Conservation (phyloP, 1,284 basidiomycete species). For the Fomitopsis schrenkii region DNA sequence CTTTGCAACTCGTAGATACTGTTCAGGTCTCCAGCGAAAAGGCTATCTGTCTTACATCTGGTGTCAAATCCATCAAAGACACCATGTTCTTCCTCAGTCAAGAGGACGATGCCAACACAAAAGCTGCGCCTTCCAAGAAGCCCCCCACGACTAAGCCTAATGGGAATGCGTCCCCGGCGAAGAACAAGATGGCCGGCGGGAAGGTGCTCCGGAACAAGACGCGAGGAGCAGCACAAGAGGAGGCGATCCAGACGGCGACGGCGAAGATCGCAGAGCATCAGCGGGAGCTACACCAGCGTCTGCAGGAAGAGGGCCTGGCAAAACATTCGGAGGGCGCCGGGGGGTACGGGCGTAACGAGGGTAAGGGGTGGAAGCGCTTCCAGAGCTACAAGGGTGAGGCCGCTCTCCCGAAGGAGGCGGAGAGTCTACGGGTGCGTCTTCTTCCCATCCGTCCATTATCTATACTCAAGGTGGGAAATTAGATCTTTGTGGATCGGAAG, state of each 20-base stretch:
- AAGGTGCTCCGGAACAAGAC: slow-evolving; percentile 85
- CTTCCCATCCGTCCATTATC: not conserved
- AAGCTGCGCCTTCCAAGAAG: slow-evolving; percentile 54
- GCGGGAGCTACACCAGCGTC: slow-evolving; percentile 72
- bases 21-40: slow-evolving; percentile 74
- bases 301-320: slow-evolving; percentile 82
- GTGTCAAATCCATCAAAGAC: slow-evolving; percentile 79
- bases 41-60: slow-evolving; percentile 77
- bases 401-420: slow-evolving; percentile 78
- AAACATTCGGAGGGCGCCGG: slow-evolving; percentile 79
- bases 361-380: slow-evolving; percentile 93
- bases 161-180: slow-evolving; percentile 53
- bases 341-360: slow-evolving; percentile 72
- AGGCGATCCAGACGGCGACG: slow-evolving; percentile 65
- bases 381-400: slow-evolving; percentile 96
- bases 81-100: slow-evolving; percentile 83
- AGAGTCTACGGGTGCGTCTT: slow-evolving; percentile 64
- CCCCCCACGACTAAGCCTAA: slow-evolving; percentile 51
- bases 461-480: slow-evolving; percentile 9
- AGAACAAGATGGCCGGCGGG: slow-evolving; percentile 73
- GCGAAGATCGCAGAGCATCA: slow-evolving; percentile 88
- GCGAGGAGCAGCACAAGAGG: slow-evolving; percentile 75
- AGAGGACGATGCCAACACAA: slow-evolving; percentile 46
- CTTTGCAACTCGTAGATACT: slow-evolving; percentile 89
- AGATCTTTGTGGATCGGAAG: slow-evolving; percentile 92